phyloP scores from a whole-genome alignment of 2,329 filamentous ascomycete genomes.

The Neoascochyta sp. region DNA sequence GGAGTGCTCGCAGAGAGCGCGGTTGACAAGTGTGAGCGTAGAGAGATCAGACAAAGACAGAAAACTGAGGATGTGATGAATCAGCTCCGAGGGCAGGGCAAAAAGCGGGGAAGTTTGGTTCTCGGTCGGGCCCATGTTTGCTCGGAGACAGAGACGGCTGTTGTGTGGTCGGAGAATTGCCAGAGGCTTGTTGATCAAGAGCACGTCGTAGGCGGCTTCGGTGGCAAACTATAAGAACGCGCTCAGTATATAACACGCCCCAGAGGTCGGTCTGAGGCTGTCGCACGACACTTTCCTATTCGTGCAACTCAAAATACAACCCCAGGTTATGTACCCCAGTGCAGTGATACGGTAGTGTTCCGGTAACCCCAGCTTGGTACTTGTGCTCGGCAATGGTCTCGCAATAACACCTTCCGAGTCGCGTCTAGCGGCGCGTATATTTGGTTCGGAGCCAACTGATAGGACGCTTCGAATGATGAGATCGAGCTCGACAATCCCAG shows the following conservation, averaged over 20 bases:
- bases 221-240: slow-evolving; percentile 5
- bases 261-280: slow-evolving; percentile 3
- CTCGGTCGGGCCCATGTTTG: slow-evolving; percentile 12
- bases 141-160: slow-evolving; percentile 2
- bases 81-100: slow-evolving; percentile 68
- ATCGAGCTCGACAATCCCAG: slow-evolving; percentile 13
- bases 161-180: slow-evolving; percentile 2
- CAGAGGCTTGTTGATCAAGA: slow-evolving; percentile 2
- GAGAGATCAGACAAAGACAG: slow-evolving; percentile 64
- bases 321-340: slow-evolving; percentile 6
- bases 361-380: slow-evolving; percentile 9
- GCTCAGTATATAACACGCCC: slow-evolving; percentile 4
- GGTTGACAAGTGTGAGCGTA: slow-evolving; percentile 59
- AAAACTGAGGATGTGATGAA: slow-evolving; percentile 66
- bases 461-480: slow-evolving; percentile 14
- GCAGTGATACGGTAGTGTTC: slow-evolving; percentile 7
- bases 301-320: slow-evolving; percentile 7
- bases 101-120: slow-evolving; percentile 43
- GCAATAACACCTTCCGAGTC: slow-evolving; percentile 31
- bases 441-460: slow-evolving; percentile 13
- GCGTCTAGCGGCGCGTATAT: slow-evolving; percentile 17
- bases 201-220: neutral
- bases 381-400: slow-evolving; percentile 13
- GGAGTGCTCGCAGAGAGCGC: slow-evolving; percentile 55
- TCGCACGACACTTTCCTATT: slow-evolving; percentile 2